phyloP scores from a whole-genome alignment of 345 rosid species.

The Theobroma cacao region DNA sequence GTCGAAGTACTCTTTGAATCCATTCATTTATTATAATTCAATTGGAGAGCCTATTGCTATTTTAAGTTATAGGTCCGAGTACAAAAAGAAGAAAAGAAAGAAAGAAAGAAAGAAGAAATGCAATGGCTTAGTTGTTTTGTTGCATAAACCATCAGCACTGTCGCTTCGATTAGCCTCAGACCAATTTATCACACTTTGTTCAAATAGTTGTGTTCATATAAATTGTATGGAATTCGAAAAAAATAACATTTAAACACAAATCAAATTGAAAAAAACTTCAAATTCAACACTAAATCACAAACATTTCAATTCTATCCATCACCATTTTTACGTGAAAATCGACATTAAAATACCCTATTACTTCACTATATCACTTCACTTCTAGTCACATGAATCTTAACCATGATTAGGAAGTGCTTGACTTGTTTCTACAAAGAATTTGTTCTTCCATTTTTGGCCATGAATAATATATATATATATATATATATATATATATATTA shows the following conservation, averaged over 20 bases:
- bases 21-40: not conserved
- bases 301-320: too few relatives aligned
- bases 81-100: not conserved
- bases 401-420: slow-evolving; percentile 15
- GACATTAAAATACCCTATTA: too few relatives aligned
- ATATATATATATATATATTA: too few relatives aligned
- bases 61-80: not conserved
- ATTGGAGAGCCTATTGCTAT: not conserved
- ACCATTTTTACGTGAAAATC: too few relatives aligned
- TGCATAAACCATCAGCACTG: slow-evolving; percentile 11
- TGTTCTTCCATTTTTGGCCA: not conserved
- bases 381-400: too few relatives aligned
- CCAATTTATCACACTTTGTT: slow-evolving; percentile 14
- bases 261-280: too few relatives aligned
- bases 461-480: too few relatives aligned
- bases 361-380: too few relatives aligned
- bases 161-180: not conserved
- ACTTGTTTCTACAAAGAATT: not conserved
- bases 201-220: slow-evolving; percentile 9
- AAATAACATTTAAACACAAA: too few relatives aligned
- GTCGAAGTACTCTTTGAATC: not conserved
- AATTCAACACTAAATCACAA: too few relatives aligned
- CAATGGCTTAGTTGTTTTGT: slow-evolving; percentile 25
- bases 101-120: slow-evolving; percentile 12
- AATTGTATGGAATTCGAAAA: not conserved